phyloP scores from a whole-genome alignment of 352 stramenopile species.

The Pythium dissimile region DNA sequence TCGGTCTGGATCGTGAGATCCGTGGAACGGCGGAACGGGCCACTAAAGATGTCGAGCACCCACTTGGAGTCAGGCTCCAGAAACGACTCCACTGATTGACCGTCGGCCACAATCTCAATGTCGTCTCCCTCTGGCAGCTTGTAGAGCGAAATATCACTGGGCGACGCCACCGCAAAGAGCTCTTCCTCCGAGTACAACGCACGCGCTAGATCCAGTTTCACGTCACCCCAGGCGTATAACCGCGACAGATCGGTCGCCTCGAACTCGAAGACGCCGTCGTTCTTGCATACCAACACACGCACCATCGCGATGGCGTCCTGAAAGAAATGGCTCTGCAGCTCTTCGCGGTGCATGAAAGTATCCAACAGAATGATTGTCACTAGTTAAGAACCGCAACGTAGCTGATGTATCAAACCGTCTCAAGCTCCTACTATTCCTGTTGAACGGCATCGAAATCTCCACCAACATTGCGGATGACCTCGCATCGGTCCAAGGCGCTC shows the following conservation, averaged over 20 bases:
- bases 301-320: slow-evolving; percentile 25
- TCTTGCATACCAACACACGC: slow-evolving; percentile 74
- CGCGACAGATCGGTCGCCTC: slow-evolving; percentile 32
- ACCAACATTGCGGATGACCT: slow-evolving; percentile 1
- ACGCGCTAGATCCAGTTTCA: slow-evolving; percentile 61
- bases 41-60: slow-evolving; percentile 76
- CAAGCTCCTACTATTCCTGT: no score
- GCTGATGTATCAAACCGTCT: no score
- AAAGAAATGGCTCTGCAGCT: no score
- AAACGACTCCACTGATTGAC: slow-evolving; percentile 15
- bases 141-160: slow-evolving; percentile 60
- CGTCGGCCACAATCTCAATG: slow-evolving; percentile 24
- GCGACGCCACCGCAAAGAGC: slow-evolving; percentile 56
- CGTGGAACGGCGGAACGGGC: slow-evolving; percentile 42
- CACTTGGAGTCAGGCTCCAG: slow-evolving; percentile 48
- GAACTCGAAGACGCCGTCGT: slow-evolving; percentile 76
- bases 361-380: slow-evolving; percentile 1
- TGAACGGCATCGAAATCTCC: slow-evolving; percentile 1
- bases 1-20: slow-evolving; percentile 60
- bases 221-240: slow-evolving; percentile 30
- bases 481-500: slow-evolving; percentile 31
- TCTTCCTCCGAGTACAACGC: slow-evolving; percentile 70
- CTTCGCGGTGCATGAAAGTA: slow-evolving; percentile 4
- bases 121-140: slow-evolving; percentile 46
- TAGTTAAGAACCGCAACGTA: background rate